These are phyloP conservation scores for Phallus indusiatus DNA, from an alignment of 768 basidiomycete genomes.

Conservation along the genomic window DNA sequence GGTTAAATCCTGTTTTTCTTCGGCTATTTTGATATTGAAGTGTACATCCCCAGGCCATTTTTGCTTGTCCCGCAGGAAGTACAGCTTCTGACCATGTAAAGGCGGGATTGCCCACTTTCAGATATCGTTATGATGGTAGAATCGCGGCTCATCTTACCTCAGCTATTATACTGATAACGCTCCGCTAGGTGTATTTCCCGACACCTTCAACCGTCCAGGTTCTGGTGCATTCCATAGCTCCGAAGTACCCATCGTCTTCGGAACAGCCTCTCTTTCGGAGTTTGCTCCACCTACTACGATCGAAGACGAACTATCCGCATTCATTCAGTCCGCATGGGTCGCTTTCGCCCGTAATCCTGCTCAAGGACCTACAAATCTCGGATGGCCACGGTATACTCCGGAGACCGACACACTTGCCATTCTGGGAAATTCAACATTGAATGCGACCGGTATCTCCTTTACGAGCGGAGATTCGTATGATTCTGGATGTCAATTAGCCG, in stretches of 20 bases:
- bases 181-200: not conserved
- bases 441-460: not conserved
- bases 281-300: conserved; percentile 14
- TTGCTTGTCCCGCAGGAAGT: not conserved
- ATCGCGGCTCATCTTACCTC: not conserved
- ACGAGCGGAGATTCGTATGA: not conserved
- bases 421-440: not conserved
- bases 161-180: not conserved
- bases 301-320: conserved; percentile 24
- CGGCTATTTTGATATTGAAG: no score
- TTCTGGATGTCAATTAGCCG: not conserved
- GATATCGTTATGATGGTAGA: not conserved
- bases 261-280: conserved; percentile 5
- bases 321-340: conserved; percentile 31
- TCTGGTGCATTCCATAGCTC: conserved; percentile 27
- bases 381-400: conserved; percentile 21
- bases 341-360: conserved; percentile 29
- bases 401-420: conserved; percentile 19
- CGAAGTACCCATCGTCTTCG: conserved; percentile 31
- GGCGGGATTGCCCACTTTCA: not conserved
- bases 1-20: no score
- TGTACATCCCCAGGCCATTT: not conserved
- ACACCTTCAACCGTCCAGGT: not conserved
- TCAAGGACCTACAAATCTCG: conserved; percentile 18
- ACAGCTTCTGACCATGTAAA: not conserved